A percentile compares a stretch with the other conserved stretches of the same genome.
phyloP scores from a whole-genome alignment of 805 yeast species.

The Saturnispora gosingensis region DNA sequence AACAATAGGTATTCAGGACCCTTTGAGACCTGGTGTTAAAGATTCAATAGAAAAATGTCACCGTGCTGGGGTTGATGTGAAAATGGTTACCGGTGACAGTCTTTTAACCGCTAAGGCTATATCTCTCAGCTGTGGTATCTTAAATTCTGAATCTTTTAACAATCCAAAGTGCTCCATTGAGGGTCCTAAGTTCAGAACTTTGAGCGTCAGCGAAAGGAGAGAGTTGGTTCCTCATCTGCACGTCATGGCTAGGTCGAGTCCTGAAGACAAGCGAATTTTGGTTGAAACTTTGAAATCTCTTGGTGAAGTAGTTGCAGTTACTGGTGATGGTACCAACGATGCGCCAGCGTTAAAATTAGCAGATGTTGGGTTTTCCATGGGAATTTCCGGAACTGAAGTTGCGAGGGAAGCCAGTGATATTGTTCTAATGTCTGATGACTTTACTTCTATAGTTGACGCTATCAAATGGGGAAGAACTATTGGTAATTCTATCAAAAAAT shows the following conservation, averaged over 20 bases:
- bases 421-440: conserved; percentile 94
- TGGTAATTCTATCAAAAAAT: conserved; percentile 86
- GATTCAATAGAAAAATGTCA: conserved; percentile 81
- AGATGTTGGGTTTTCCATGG: conserved; percentile 98
- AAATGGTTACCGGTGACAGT: conserved; percentile 99
- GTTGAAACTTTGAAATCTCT: conserved; percentile 70
- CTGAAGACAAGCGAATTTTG: conserved; percentile 84
- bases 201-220: conserved; percentile 47
- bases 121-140: conserved; percentile 76
- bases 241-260: conserved; percentile 90
- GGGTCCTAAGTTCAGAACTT: conserved; percentile 79
- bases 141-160: conserved; percentile 40
- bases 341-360: conserved; percentile 96
- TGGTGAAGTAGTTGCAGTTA: conserved; percentile 96
- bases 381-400: conserved; percentile 96
- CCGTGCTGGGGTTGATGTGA: conserved; percentile 85
- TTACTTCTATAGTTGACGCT: conserved; percentile 89
- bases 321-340: conserved; percentile 99
- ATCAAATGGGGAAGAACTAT: conserved; percentile 99
- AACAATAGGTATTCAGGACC: conserved; percentile 91
- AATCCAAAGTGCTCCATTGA: conserved; percentile 69
- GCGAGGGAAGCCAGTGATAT: conserved; percentile 98
- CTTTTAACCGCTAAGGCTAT: conserved; percentile 86
- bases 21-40: conserved; percentile 82
- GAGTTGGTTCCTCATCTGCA: conserved; percentile 61